Evolutionary conservation across 148 eudicot genomes (phyloP), one percentile per base, ranked within the genome.

Genomic region (Rhododendron ferrugineum): DNA sequence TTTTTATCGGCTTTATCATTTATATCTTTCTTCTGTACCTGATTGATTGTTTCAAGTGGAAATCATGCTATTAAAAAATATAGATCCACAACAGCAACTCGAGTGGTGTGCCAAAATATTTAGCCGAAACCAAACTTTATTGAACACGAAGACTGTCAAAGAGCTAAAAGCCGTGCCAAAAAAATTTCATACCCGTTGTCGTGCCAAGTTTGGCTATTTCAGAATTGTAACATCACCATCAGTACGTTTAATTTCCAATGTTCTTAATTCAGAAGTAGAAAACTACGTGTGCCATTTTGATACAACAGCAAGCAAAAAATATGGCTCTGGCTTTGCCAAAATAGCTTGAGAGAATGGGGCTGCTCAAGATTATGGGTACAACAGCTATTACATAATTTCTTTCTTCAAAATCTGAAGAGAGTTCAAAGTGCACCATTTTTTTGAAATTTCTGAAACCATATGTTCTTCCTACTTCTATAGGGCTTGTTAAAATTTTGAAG

Each of bases 401-500:
- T 44, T 42, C 14, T 70, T 75, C 22, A 10, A 58, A 82, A 81
- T 56, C 16, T 85, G 46, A 28, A 13, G 4, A 23, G n/a, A 11
- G 16, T 50, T 34, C 1, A n/a, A 56, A 14, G 52, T 22, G 11
- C 42, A 26, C 7, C 30, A 82, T 56, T 23, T 72, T 73, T 58
- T 26, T 36, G 1, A 68, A 77, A 16, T 5, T 26, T 73, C 80
- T 81, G n/a, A 76, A 74, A 28, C 66, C 49, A 46, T 49, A 77
- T 37, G 76, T 8, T 80, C 56, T 84, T 81, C 87, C 76, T 78
- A 72, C 77, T 78, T 82, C 26, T 40, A 82, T 90, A 96, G 98
- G 99, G 49, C 92, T 96, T 10, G 89, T 96, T 40, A 95, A 96
- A 87, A 96, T 96, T 44, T 74, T 96, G 92, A 96, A 95, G 89